These are phyloP conservation scores for Rubus parviflorus DNA, from an alignment of 306 rosid genomes.

Conservation along the genomic window DNA sequence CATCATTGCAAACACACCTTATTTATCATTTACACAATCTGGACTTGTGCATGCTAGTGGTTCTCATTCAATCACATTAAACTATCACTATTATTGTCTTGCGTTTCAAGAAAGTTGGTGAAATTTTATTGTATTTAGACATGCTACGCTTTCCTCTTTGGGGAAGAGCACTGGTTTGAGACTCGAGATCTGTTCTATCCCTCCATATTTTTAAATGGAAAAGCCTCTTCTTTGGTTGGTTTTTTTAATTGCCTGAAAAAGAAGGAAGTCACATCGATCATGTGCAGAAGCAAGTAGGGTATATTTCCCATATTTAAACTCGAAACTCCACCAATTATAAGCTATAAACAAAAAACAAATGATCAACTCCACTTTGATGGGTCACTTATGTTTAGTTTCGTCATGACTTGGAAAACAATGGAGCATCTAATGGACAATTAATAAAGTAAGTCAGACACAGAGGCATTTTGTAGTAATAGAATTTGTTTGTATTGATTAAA, in stretches of 20 bases:
- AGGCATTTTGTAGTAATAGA: neutral
- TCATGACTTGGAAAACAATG: neutral
- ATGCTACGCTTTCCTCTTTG: neutral
- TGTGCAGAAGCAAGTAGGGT: slow-evolving; percentile 16
- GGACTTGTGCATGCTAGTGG: neutral
- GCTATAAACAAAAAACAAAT: neutral
- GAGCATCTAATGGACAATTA: neutral
- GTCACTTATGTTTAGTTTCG: neutral
- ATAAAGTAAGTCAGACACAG: neutral
- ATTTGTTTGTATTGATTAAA: too few relatives aligned
- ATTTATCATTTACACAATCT: neutral
- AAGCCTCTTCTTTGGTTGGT: neutral
- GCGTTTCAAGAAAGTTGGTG: slow-evolving; percentile 7
- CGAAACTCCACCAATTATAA: slow-evolving; percentile 15
- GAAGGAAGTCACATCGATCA: slow-evolving; percentile 4
- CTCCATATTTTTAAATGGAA: neutral
- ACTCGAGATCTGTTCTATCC: neutral
- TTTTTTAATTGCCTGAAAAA: neutral
- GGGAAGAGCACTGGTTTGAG: too few relatives aligned
- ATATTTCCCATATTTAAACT: slow-evolving; percentile 9
- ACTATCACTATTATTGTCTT: neutral
- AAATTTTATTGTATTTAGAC: neutral
- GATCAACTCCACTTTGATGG: slow-evolving; percentile 3
- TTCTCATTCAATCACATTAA: neutral
- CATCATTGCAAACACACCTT: too few relatives aligned